phyloP scores from a whole-genome alignment of 2,329 filamentous ascomycete genomes.

The Pseudopyricularia cyperi region DNA sequence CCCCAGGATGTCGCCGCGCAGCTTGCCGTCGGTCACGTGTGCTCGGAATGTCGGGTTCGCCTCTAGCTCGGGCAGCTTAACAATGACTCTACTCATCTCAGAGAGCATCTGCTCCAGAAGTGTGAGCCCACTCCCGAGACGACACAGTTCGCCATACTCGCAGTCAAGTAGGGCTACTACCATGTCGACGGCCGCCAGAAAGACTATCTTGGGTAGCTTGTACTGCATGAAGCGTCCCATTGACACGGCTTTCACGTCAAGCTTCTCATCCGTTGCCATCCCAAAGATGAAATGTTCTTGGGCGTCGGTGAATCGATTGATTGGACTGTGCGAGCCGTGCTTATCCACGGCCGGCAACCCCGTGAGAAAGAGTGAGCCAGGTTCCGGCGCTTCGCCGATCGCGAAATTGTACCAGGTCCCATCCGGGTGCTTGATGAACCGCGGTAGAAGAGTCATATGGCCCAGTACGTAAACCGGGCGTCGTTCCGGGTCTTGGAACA shows the following conservation, averaged over 20 bases:
- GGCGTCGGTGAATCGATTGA: not conserved
- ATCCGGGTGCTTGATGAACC: constrained; percentile 17
- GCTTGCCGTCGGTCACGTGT: constrained; percentile 43
- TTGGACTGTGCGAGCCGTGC: constrained; percentile 9
- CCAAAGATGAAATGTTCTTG: constrained; percentile 8
- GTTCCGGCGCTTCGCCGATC: constrained; percentile 14
- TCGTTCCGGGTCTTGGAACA: constrained; percentile 53
- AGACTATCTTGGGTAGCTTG: constrained; percentile 69
- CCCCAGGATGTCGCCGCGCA: constrained; percentile 47
- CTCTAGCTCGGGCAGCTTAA: constrained; percentile 59
- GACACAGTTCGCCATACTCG: constrained; percentile 56
- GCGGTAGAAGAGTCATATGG: constrained; percentile 36
- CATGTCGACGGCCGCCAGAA: constrained; percentile 67
- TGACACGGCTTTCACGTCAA: constrained; percentile 46
- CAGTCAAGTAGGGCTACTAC: constrained; percentile 69
- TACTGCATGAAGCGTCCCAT: constrained; percentile 51
- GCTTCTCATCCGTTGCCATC: constrained; percentile 39
- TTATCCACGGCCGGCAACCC: not conserved
- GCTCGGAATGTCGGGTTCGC: constrained; percentile 42
- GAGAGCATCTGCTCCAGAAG: constrained; percentile 59
- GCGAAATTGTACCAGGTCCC: constrained; percentile 3
- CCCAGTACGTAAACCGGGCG: constrained; percentile 70
- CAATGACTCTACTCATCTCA: constrained; percentile 63
- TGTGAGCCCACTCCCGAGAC: constrained; percentile 50
- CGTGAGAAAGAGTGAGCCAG: constrained; percentile 21